Percentiles rank a stretch among this genome's conserved stretches.
phyloP scores from a whole-genome alignment of 768 basidiomycete genomes.

The Tephrocybe rancida region DNA sequence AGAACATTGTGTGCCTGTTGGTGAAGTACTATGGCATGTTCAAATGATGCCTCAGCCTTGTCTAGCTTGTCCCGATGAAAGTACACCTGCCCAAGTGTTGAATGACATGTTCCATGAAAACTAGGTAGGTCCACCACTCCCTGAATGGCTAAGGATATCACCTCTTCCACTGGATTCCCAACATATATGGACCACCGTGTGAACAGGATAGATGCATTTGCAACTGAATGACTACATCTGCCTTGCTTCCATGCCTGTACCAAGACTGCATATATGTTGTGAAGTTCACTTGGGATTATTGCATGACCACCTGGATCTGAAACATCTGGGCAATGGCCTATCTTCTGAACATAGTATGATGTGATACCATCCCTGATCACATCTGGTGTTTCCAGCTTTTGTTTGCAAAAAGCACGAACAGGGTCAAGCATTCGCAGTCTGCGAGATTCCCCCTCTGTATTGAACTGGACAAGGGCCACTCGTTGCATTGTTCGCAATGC shows the following conservation, averaged over 20 bases:
- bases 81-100: constrained; percentile 15
- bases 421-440: not conserved
- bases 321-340: not conserved
- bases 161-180: not conserved
- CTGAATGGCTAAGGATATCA: constrained; percentile 1
- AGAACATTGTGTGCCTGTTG: constrained; percentile 13
- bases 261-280: not conserved
- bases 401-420: not conserved
- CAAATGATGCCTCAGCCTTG: constrained; percentile 19
- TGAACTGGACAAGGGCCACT: not conserved
- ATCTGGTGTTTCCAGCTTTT: not conserved
- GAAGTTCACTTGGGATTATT: not conserved
- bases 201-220: not conserved
- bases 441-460: not conserved
- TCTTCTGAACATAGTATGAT: not conserved
- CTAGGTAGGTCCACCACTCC: not conserved
- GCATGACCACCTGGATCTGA: not conserved
- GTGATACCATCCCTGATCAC: not conserved
- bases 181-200: not conserved
- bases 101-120: not conserved
- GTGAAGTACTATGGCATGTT: constrained; percentile 18
- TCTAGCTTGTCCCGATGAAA: constrained; percentile 18
- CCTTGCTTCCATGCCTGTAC: not conserved
- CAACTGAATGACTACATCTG: not conserved
- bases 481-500: not conserved